Evolutionary conservation across 495 filamentous ascomycete species (phyloP).

Genomic region (Letharia columbiana): DNA sequence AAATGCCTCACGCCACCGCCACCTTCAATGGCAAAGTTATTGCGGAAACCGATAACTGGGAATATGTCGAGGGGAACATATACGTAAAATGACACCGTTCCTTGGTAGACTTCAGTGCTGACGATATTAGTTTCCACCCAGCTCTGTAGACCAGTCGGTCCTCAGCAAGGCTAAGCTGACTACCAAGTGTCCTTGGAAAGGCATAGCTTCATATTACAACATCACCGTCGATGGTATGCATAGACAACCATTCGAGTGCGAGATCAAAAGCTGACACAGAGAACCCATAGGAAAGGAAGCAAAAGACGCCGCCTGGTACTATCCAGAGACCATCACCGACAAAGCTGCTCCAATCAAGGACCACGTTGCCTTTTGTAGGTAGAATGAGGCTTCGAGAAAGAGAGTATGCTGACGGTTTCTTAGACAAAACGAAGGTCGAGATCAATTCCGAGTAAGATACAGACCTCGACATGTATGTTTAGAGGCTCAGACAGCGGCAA

Average conservation of each 20-base stretch:
- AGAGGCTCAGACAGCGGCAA: slow-evolving; percentile 4
- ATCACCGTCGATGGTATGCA: slow-evolving; percentile 47
- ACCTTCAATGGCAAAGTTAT: slow-evolving; percentile 49
- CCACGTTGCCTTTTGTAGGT: slow-evolving; percentile 58
- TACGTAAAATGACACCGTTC: slow-evolving; percentile 41
- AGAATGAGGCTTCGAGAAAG: no score
- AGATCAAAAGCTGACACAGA: neutral
- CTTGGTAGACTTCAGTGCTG: neutral
- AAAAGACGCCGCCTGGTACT: slow-evolving; percentile 62
- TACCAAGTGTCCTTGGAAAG: slow-evolving; percentile 62
- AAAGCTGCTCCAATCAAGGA: slow-evolving; percentile 51
- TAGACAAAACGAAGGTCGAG: slow-evolving; percentile 40
- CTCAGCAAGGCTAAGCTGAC: slow-evolving; percentile 42
- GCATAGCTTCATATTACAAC: slow-evolving; percentile 58
- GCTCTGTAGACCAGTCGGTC: slow-evolving; percentile 39
- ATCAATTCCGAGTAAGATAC: slow-evolving; percentile 27
- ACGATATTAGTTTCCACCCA: slow-evolving; percentile 21
- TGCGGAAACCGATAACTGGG: slow-evolving; percentile 53
- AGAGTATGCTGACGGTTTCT: slow-evolving; percentile 1
- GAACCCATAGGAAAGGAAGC: slow-evolving; percentile 37
- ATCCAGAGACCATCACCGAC: slow-evolving; percentile 46
- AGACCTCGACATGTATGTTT: neutral
- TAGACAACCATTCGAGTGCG: neutral
- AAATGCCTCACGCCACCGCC: slow-evolving; percentile 47
- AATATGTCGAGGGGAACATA: slow-evolving; percentile 63